Percentiles rank a stretch among this genome's conserved stretches.
phyloP scores from a whole-genome alignment of 1,139 yeast genomes.

The Hyphopichia pseudoburtonii region DNA sequence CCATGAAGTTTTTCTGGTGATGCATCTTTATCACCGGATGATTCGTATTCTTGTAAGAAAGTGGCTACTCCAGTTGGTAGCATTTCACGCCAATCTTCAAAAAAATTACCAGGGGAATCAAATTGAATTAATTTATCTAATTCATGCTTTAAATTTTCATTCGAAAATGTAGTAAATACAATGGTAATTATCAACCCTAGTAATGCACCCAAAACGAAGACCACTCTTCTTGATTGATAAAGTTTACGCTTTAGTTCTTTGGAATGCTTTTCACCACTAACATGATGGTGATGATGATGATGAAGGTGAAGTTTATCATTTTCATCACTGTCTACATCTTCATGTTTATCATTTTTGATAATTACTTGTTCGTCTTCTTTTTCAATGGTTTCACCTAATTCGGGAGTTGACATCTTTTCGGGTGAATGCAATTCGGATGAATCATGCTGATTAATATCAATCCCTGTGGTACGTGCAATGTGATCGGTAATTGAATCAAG shows the following conservation, averaged over 20 bases:
- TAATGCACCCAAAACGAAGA: constrained; percentile 59
- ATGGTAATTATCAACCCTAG: constrained; percentile 68
- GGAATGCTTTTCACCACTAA: neutral
- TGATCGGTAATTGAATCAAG: neutral
- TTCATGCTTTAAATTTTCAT: constrained; percentile 41
- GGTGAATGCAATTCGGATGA: constrained; percentile 52
- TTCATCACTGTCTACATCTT: constrained; percentile 24
- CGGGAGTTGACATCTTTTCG: constrained; percentile 58
- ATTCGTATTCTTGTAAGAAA: constrained; percentile 57
- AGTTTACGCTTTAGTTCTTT: constrained; percentile 18
- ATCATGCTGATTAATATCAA: constrained; percentile 28
- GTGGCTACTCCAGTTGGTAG: constrained; percentile 67
- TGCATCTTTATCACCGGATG: constrained; percentile 20
- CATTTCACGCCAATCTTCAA: constrained; percentile 62
- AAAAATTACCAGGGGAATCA: constrained; percentile 49
- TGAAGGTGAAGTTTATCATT: constrained; percentile 16
- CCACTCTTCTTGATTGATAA: constrained; percentile 46
- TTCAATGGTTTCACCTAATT: constrained; percentile 17
- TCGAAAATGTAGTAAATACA: constrained; percentile 54
- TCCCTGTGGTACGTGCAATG: neutral
- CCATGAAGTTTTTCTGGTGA: constrained; percentile 39
- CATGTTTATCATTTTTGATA: constrained; percentile 23
- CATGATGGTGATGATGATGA: constrained; percentile 8
- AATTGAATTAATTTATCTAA: constrained; percentile 57
- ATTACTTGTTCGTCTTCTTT: constrained; percentile 7